These are phyloP conservation scores for Stipa capillata DNA, from an alignment of 176 grass and related monocot genomes.

Conservation along the genomic window DNA sequence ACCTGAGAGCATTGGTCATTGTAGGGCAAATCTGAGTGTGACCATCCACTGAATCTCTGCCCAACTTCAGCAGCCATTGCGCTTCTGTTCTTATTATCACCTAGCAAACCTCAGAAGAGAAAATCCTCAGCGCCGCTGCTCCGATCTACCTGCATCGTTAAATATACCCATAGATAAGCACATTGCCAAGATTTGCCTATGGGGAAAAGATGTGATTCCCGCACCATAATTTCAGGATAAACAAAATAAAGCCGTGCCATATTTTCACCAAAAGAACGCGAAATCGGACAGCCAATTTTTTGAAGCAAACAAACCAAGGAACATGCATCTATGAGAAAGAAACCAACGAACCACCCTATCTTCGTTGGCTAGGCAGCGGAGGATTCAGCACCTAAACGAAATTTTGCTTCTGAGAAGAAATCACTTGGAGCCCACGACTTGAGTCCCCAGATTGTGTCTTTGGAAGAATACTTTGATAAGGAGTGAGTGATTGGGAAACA, in stretches of 20 bases:
- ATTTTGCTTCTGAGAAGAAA: not conserved
- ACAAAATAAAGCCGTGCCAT: not conserved
- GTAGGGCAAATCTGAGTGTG: slow-evolving; percentile 27
- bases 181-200: not conserved
- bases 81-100: not conserved
- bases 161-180: not conserved
- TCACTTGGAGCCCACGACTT: not conserved
- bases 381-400: not conserved
- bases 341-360: not conserved
- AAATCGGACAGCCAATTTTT: not conserved
- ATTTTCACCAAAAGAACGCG: not conserved
- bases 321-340: no score
- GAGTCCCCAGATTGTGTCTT: not conserved
- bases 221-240: not conserved
- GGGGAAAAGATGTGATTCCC: no score
- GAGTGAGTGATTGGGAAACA: not conserved
- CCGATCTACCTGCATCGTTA: slow-evolving; percentile 12
- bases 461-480: not conserved
- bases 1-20: slow-evolving; percentile 22
- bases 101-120: not conserved
- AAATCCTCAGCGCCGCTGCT: not conserved
- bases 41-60: slow-evolving; percentile 35
- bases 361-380: not conserved
- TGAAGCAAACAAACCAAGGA: not conserved
- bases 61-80: slow-evolving; percentile 58